Percentiles rank a stretch among this genome's conserved stretches.
Evolutionary conservation across 768 basidiomycete genomes (phyloP).

Genomic region (Mrakia frigida): DNA sequence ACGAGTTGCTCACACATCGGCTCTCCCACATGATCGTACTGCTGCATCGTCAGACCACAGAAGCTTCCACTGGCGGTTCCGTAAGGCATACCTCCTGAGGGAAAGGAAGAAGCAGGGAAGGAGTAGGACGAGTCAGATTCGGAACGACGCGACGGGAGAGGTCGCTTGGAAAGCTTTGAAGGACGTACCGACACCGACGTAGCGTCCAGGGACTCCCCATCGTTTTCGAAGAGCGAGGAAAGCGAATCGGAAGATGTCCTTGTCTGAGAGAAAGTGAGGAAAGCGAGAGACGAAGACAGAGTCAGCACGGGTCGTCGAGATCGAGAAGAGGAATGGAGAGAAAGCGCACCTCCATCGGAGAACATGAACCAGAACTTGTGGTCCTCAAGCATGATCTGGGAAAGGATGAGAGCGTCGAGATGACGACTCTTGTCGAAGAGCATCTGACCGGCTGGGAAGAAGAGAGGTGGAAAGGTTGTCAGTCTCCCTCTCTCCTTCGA

Average conservation of each 20-base stretch:
- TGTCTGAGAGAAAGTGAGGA: not conserved
- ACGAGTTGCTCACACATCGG: constrained; percentile 25
- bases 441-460: constrained; percentile 45
- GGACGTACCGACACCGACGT: constrained; percentile 43
- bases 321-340: not conserved
- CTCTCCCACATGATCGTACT: constrained; percentile 43
- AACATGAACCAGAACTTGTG: constrained; percentile 31
- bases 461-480: too few relatives aligned
- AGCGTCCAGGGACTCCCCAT: constrained; percentile 49
- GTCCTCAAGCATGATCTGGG: constrained; percentile 42
- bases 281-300: not conserved
- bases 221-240: constrained; percentile 48
- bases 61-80: constrained; percentile 36
- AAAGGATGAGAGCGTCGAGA: constrained; percentile 43
- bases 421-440: constrained; percentile 48
- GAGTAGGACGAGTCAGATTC: too few relatives aligned
- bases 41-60: constrained; percentile 38
- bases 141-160: too few relatives aligned
- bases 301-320: not conserved
- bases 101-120: too few relatives aligned
- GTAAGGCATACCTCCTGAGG: not conserved
- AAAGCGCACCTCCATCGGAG: constrained; percentile 12
- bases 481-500: too few relatives aligned
- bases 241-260: constrained; percentile 38
- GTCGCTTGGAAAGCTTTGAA: constrained; percentile 37